These are phyloP conservation scores for Globisporangium canariense DNA, from an alignment of 352 stramenopile genomes.

Conservation along the genomic window DNA sequence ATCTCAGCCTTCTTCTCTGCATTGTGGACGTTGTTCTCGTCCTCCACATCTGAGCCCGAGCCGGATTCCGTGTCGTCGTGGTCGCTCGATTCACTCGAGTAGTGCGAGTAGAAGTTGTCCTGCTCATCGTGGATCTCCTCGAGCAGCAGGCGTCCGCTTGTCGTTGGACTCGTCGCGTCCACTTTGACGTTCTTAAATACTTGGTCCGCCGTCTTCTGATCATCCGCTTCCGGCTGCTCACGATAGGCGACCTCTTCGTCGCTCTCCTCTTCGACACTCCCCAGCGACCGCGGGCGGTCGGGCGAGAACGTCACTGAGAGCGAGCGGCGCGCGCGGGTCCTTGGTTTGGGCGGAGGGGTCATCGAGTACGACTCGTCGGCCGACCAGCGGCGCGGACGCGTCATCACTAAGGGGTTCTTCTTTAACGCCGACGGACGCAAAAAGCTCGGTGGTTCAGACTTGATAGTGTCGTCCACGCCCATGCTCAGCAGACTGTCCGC, in stretches of 20 bases:
- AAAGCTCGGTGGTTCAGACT: conserved; percentile 8
- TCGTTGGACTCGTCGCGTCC: background rate
- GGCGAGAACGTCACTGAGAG: conserved; percentile 30
- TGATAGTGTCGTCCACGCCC: background rate
- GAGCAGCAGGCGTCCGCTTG: conserved; percentile 1
- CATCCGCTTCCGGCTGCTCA: conserved; percentile 15
- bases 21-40: conserved; percentile 6
- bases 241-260: conserved; percentile 22
- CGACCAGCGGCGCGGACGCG: conserved; percentile 11
- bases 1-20: background rate
- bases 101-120: conserved; percentile 19
- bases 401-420: background rate
- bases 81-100: conserved; percentile 16
- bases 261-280: conserved; percentile 33
- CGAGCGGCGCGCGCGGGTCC: conserved; percentile 9
- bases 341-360: background rate
- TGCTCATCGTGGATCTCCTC: conserved; percentile 22
- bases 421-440: background rate
- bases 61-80: conserved; percentile 8
- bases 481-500: conserved; percentile 14
- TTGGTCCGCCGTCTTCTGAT: background rate
- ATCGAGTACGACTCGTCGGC: conserved; percentile 8
- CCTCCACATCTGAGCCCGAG: conserved; percentile 10
- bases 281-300: conserved; percentile 17
- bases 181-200: conserved; percentile 3